These are phyloP conservation scores for Podospora appendiculata DNA, from an alignment of 495 filamentous ascomycete species.

Conservation along the genomic window DNA sequence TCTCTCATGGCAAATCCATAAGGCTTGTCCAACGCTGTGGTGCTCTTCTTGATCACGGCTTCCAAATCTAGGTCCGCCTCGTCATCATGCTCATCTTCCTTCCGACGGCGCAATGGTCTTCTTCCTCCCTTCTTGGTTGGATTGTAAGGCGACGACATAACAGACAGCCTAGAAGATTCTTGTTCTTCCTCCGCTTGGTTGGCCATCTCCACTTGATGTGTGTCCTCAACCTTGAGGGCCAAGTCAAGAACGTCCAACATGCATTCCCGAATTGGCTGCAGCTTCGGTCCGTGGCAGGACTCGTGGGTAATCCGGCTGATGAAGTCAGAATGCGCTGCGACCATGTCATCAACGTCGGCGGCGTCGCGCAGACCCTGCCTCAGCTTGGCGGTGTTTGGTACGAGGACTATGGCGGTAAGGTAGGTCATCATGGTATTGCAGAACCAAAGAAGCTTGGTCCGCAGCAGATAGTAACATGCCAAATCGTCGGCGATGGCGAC, in stretches of 20 bases:
- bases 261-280: slow-evolving; percentile 56
- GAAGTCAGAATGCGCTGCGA: slow-evolving; percentile 57
- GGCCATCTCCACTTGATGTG: slow-evolving; percentile 30
- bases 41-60: background rate
- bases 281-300: slow-evolving; percentile 55
- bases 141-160: slow-evolving; percentile 19
- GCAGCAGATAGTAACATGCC: slow-evolving; percentile 51
- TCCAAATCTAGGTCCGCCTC: slow-evolving; percentile 27
- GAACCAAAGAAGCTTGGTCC: slow-evolving; percentile 75
- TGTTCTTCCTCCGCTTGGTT: slow-evolving; percentile 30
- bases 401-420: slow-evolving; percentile 63
- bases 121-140: slow-evolving; percentile 4
- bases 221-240: slow-evolving; percentile 41
- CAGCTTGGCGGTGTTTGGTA: slow-evolving; percentile 46
- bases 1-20: slow-evolving; percentile 33
- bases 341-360: slow-evolving; percentile 77
- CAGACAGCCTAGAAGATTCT: slow-evolving; percentile 27
- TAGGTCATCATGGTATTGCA: slow-evolving; percentile 66
- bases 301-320: slow-evolving; percentile 54
- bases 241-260: slow-evolving; percentile 59
- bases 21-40: slow-evolving; percentile 12
- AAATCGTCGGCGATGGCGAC: slow-evolving; percentile 22
- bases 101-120: slow-evolving; percentile 10
- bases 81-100: slow-evolving; percentile 27
- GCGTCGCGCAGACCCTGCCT: slow-evolving; percentile 45